These are phyloP conservation scores for Saccharomycopsis fermentans DNA, from an alignment of 805 yeast genomes.

Conservation along the genomic window DNA sequence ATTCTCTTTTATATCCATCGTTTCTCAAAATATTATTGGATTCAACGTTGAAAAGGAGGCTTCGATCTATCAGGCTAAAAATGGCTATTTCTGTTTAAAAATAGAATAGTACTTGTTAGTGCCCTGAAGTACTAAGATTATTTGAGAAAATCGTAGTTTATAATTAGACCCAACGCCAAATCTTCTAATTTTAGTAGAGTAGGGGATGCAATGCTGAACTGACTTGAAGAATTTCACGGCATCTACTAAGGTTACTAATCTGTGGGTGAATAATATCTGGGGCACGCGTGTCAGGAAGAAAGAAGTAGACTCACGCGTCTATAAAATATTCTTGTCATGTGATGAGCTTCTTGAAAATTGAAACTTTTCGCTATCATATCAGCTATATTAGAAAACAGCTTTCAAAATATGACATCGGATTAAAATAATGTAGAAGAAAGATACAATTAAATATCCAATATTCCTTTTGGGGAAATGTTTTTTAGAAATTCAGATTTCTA, in stretches of 20 bases:
- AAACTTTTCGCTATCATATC: no score
- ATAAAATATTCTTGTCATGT: not conserved
- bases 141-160: not conserved
- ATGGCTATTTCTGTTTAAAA: not conserved
- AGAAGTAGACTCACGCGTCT: not conserved
- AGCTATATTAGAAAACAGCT: no score
- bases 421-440: no score
- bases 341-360: not conserved
- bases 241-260: not conserved
- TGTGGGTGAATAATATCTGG: not conserved
- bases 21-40: not conserved
- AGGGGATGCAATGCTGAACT: not conserved
- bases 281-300: not conserved
- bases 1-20: not conserved
- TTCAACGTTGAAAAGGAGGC: not conserved
- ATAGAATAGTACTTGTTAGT: not conserved
- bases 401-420: no score
- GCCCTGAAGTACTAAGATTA: not conserved
- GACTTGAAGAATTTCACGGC: not conserved
- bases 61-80: not conserved
- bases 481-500: no score
- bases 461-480: no score
- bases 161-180: not conserved
- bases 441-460: no score
- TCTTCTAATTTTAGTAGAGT: not conserved